Conservation (phyloP, 441 rosid species). For the Populus hybrid region DNA sequence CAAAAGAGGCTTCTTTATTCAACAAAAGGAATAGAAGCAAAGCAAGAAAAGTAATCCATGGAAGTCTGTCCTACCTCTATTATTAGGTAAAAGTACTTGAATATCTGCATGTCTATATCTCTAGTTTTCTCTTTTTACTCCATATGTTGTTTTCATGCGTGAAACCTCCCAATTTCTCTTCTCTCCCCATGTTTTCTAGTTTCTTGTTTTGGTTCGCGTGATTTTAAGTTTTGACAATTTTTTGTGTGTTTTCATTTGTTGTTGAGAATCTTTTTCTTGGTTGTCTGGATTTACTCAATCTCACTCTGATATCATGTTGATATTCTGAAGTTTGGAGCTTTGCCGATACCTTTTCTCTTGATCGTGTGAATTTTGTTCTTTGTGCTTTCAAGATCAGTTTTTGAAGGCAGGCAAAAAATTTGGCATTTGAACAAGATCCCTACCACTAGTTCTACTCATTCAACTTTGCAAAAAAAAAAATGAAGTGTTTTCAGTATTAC, state of each 20-base stretch:
- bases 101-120: neutral
- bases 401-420: neutral
- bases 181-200: too few species aligned
- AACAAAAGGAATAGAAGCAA: neutral
- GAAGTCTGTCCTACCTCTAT: neutral
- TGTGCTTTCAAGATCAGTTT: neutral
- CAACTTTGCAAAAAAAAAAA: conserved; percentile 13
- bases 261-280: neutral
- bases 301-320: neutral
- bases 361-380: neutral
- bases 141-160: neutral
- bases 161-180: too few species aligned
- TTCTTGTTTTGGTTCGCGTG: neutral
- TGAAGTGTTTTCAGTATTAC: conserved; percentile 51
- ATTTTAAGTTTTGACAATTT: neutral
- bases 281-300: neutral
- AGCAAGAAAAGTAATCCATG: neutral
- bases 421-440: neutral
- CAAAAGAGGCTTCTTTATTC: neutral
- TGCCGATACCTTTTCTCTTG: neutral
- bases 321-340: neutral
- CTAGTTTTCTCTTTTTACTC: neutral
- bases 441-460: neutral
- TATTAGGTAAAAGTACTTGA: neutral
- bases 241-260: neutral